Conservation (phyloP, 805 yeast species). For the Nakazawaea siamensis region DNA sequence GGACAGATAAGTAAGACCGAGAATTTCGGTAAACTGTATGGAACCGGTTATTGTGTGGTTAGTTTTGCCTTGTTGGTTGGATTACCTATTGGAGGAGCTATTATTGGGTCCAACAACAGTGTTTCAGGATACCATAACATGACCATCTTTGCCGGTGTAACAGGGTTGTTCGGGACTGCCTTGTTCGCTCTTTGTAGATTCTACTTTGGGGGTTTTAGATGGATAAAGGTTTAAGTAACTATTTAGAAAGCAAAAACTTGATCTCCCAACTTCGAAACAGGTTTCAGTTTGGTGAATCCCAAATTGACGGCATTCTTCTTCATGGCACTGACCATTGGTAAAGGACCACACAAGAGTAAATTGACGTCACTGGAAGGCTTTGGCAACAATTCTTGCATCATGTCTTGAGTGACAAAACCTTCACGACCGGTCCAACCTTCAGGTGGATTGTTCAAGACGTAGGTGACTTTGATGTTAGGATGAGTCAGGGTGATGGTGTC, state of each 20-base stretch:
- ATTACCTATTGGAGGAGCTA: constrained; percentile 33
- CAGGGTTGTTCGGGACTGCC: constrained; percentile 1
- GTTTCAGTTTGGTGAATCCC: constrained; percentile 80
- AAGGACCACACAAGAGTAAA: constrained; percentile 88
- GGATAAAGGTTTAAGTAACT: constrained; percentile 5
- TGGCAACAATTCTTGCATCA: constrained; percentile 58
- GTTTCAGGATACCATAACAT: constrained; percentile 7
- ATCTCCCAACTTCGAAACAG: constrained; percentile 84
- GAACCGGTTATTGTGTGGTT: constrained; percentile 51
- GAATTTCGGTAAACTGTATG: constrained; percentile 64
- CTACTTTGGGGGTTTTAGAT: constrained; percentile 4
- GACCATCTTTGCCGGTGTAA: constrained; percentile 8
- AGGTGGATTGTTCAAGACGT: constrained; percentile 69
- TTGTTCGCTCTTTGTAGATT: constrained; percentile 3
- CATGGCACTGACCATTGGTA: constrained; percentile 80
- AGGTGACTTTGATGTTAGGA: constrained; percentile 58
- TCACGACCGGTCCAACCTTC: constrained; percentile 67
- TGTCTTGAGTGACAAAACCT: constrained; percentile 76
- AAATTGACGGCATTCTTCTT: constrained; percentile 69
- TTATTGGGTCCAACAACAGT: constrained; percentile 6
- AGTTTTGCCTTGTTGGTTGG: constrained; percentile 35
- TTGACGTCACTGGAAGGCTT: constrained; percentile 51
- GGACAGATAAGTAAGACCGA: constrained; percentile 54
- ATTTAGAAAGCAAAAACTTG: constrained; percentile 77
- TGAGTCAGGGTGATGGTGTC: constrained; percentile 52